Base-by-base conservation (phyloP, 202 grass and related monocot species). In the Schoenoplectus triqueter region DNA sequence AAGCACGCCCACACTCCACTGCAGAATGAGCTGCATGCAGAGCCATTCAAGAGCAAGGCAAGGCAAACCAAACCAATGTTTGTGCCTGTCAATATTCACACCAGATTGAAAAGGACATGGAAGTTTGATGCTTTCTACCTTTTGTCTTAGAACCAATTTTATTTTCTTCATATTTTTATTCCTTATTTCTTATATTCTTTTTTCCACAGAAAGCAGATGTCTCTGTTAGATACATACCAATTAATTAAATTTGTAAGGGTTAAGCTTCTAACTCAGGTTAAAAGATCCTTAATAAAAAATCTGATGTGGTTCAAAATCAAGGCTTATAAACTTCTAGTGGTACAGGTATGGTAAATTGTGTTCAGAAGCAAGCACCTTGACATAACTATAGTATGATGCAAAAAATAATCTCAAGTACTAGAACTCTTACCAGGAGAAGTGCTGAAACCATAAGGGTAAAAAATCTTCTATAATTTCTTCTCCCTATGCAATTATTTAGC, bases 401-500 rank as follows among this genome's bases (percentile, higher is more conserved):
- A 65, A 66, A 68, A 41, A 86, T 55, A 39, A 5, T 71, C 20
- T 13, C 39, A 73, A 76, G 18, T 15, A 70, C 2, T 56, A 6
- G 39, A 60, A 51, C 31, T 8, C 92, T 86, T 94, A 98, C 95
- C 90, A 98, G 78, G 69, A 92, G 52, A 83, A 98, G 87, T 14
- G 95, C 87, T 81, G 87, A 95, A 55, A 91, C 83, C 95, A 98
- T 98, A 60, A 98, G 90, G 86, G 84, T 49, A 66, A 98, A 95
- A 83, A 98, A 98, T 10, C 93, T 89, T 87, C 85, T 92, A 73
- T 98, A 98, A 78, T 98, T 98, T 86, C 86, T 91, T 88, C 92
- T 94, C 64, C 95, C 95, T 64, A 98, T 91, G 87, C 95, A 98
- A 81, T 98, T 98, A 80, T 98, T 98, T 66, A 98, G 91, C 95